Evolutionary conservation across 2,329 filamentous ascomycete species (phyloP).

Genomic region (Colletotrichum theobromicola): DNA sequence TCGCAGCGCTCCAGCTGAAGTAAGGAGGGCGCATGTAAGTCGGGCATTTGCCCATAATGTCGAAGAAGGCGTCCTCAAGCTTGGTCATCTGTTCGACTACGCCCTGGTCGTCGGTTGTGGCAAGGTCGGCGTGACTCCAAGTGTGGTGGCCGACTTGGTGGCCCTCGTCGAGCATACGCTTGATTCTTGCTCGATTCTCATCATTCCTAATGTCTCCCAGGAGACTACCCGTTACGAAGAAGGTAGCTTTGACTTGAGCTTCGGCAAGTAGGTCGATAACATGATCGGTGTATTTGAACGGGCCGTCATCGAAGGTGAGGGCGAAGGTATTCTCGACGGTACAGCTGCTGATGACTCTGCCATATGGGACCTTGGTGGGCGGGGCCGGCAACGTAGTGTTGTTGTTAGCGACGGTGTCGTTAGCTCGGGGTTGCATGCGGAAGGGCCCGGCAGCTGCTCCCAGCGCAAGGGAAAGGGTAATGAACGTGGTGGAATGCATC

Average conservation of each 20-base stretch:
- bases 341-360: constrained; percentile 26
- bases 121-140: constrained; percentile 50
- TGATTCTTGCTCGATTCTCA: background rate
- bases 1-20: background rate
- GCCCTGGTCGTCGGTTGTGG: constrained; percentile 34
- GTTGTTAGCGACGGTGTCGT: background rate
- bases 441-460: background rate
- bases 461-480: background rate
- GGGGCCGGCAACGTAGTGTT: background rate
- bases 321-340: constrained; percentile 39
- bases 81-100: constrained; percentile 19
- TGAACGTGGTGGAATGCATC: background rate
- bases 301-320: constrained; percentile 53
- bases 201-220: constrained; percentile 33
- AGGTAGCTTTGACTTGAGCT: constrained; percentile 38
- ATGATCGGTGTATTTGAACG: constrained; percentile 42
- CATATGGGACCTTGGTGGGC: background rate
- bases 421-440: background rate
- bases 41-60: background rate
- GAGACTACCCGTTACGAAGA: constrained; percentile 21
- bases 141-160: constrained; percentile 4
- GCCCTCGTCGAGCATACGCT: constrained; percentile 1
- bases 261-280: constrained; percentile 42
- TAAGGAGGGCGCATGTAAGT: background rate
- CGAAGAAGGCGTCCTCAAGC: background rate